Base-by-base conservation (phyloP, 352 stramenopile genomes). In the Phytophthora podocarpi region DNA sequence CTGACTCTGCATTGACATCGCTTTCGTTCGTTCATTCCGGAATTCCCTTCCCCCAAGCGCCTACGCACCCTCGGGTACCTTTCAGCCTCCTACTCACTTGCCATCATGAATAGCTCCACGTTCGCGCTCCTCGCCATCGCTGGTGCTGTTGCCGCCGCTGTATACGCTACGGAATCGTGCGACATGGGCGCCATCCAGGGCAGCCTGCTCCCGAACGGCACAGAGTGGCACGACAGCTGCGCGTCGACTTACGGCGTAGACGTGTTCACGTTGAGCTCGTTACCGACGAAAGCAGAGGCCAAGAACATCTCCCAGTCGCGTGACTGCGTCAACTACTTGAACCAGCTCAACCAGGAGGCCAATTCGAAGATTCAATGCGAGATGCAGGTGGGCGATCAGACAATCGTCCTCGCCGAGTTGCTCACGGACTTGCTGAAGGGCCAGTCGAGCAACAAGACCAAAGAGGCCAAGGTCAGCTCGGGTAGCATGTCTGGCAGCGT, bases 321-420 rank as follows among this genome's bases (percentile, higher is more conserved):
- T 35, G 77, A 74, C 49, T 90, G 81, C 65, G 80, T 84, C 21
- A 79, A 86, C 35, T 89, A 80, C 56, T 32, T 88, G 57, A 90
- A 90, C 69, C 81, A 90, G 61, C 69, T 90, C 41, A 87, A 78
- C 64, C 48, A 85, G 48, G 30, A 72, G 40, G 81, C 81, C 55
- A 90, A 90, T 67, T 26, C 47, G 34, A 47, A 70, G 18, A 88
- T 86, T 48, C 68, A 82, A 37, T 90, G 81, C 51, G 70, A 82
- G 20, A 54, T 73, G 45, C 28, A 59, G 35, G 54, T 90, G 36
- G 65, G 64, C 34, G 64, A 70, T 43, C 47, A 74, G 20, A 72
- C 74, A 30, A 60, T 84, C 50, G 40, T 52, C 48, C 77, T 88
- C 35, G 67, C 59, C 15, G 36, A 48, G 21, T 62, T 90, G 39